Evolutionary conservation across 75 land plant species (phyloP).

Genomic region (Isoetes taiwanensis): DNA sequence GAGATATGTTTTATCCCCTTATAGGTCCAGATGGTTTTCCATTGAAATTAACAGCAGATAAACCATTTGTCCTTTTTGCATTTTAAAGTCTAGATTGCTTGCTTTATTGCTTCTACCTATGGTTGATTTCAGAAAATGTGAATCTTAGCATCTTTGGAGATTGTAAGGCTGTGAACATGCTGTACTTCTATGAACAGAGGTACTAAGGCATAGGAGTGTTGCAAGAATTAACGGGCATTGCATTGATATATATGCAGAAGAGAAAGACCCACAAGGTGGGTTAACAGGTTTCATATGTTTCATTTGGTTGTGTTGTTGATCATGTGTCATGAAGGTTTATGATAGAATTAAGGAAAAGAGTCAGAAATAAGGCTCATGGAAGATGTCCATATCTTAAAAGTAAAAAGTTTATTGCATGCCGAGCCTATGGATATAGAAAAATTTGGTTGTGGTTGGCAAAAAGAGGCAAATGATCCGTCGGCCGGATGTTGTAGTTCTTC

Average conservation of each 20-base stretch:
- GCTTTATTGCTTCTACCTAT: not conserved
- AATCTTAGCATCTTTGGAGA: not conserved
- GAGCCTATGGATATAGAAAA: constrained; percentile 84
- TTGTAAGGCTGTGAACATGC: not conserved
- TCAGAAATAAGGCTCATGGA: constrained; percentile 40
- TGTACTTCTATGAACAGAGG: constrained; percentile 28
- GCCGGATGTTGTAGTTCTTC: constrained; percentile 82
- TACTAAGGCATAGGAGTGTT: constrained; percentile 50
- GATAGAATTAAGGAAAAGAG: too few relatives aligned
- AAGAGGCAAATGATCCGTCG: constrained; percentile 43
- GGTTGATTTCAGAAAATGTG: not conserved
- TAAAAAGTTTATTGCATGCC: constrained; percentile 24
- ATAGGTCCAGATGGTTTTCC: too few relatives aligned
- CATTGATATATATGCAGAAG: constrained; percentile 81
- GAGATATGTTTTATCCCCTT: not conserved
- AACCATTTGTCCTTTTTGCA: not conserved
- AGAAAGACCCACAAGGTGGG: constrained; percentile 19
- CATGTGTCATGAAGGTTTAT: constrained; percentile 3
- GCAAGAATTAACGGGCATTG: constrained; percentile 76
- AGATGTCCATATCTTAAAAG: constrained; percentile 76
- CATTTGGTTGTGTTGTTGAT: not conserved
- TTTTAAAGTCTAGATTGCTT: not conserved
- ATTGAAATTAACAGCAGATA: too few relatives aligned
- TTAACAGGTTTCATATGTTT: not conserved
- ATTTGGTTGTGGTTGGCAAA: constrained; percentile 62